A percentile compares a stretch with the other conserved stretches of the same genome.
Evolutionary conservation across 148 eudicot genomes (phyloP).

Genomic region (Simmondsia chinensis): DNA sequence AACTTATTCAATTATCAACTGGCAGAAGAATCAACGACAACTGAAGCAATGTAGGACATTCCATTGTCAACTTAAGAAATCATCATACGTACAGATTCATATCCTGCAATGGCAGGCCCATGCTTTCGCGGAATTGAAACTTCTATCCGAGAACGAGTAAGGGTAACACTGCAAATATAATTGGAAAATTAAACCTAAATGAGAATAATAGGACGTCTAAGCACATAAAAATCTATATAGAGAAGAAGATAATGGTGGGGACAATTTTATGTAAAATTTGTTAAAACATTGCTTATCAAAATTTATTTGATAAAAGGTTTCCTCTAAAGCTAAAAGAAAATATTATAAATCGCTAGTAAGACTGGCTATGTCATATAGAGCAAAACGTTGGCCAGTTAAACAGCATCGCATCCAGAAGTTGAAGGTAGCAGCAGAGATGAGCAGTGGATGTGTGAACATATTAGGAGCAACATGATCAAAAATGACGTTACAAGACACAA

Average conservation of each 20-base stretch:
- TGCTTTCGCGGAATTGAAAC: constrained; percentile 94
- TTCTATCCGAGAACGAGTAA: constrained; percentile 80
- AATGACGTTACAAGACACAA: too few species aligned
- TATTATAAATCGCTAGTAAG: too few species aligned
- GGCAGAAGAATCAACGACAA: not conserved
- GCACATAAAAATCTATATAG: not conserved
- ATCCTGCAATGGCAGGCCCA: constrained; percentile 94
- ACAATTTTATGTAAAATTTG: not conserved
- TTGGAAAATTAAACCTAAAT: not conserved
- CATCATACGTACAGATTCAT: constrained; percentile 63
- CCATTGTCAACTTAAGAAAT: not conserved
- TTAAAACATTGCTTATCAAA: not conserved
- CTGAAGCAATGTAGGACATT: not conserved
- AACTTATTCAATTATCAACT: too few species aligned
- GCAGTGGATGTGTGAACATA: too few species aligned
- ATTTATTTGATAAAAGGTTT: not conserved
- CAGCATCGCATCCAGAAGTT: too few species aligned
- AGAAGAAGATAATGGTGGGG: not conserved
- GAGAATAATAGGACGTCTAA: too few species aligned
- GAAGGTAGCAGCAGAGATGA: too few species aligned
- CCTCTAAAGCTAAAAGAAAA: too few species aligned
- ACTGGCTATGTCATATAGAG: too few species aligned
- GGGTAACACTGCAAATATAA: constrained; percentile 54
- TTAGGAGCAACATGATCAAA: too few species aligned
- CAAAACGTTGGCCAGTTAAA: too few species aligned